Conservation (phyloP, 164 flowering plant genomes). For the Echeveria elegans region DNA sequence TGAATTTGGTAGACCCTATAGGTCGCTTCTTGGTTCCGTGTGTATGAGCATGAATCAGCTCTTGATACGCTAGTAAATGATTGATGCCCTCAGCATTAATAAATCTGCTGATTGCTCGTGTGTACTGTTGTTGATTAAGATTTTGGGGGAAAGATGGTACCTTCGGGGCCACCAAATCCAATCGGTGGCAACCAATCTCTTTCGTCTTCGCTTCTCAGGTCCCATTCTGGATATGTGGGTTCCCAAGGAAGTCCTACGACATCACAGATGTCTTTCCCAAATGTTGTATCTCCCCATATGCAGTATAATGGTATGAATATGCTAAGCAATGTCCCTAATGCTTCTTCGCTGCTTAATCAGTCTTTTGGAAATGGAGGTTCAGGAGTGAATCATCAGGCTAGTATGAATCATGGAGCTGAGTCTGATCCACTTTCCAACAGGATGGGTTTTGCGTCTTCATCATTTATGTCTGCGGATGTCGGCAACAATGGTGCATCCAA, state of each 20-base stretch:
- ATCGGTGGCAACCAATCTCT: not conserved
- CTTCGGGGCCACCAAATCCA: constrained; percentile 2
- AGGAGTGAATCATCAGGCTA: not conserved
- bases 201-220: constrained; percentile 3
- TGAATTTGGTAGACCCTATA: not conserved
- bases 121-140: not conserved
- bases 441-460: constrained; percentile 41
- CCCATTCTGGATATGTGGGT: not conserved
- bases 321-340: constrained; percentile 1
- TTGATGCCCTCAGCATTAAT: too few species aligned
- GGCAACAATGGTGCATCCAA: not conserved
- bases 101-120: not conserved
- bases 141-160: not conserved
- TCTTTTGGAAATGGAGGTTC: constrained; percentile 3
- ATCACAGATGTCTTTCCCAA: constrained; percentile 6
- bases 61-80: too few species aligned
- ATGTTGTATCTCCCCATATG: constrained; percentile 55
- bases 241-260: not conserved
- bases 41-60: not conserved
- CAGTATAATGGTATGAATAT: constrained; percentile 1
- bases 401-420: not conserved
- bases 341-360: not conserved
- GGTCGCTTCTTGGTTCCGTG: not conserved
- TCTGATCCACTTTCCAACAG: constrained; percentile 19
- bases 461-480: constrained; percentile 21